phyloP scores from a whole-genome alignment of 495 filamentous ascomycete genomes.

The Aspergillus ellipticus region DNA sequence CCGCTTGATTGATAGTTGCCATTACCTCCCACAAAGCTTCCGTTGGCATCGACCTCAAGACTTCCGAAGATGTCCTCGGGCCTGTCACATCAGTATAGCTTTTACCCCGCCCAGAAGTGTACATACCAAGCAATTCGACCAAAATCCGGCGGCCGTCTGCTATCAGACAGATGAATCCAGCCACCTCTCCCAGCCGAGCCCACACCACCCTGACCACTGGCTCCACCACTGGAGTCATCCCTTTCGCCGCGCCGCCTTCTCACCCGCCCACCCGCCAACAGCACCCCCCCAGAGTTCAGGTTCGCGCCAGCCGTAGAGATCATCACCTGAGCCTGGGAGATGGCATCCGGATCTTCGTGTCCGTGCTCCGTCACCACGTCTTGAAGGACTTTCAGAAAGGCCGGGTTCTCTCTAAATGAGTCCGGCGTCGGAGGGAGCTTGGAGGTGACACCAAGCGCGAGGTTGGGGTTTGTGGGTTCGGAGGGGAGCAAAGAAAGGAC shows the following conservation, averaged over 20 bases:
- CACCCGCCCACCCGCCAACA: conserved; percentile 48
- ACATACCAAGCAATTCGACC: conserved; percentile 75
- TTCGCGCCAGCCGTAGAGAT: conserved; percentile 72
- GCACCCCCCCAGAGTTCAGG: conserved; percentile 61
- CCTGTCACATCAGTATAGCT: conserved; percentile 22
- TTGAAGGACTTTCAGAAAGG: conserved; percentile 73
- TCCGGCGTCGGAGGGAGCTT: conserved; percentile 71
- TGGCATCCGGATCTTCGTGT: conserved; percentile 64
- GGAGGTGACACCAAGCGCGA: conserved; percentile 74
- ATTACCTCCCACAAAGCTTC: conserved; percentile 60
- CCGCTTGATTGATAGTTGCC: conserved; percentile 60
- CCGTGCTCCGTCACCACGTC: conserved; percentile 68
- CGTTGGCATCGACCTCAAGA: conserved; percentile 74
- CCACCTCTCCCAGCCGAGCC: conserved; percentile 82
- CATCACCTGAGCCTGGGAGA: conserved; percentile 74
- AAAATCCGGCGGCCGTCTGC: conserved; percentile 79
- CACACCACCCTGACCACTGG: conserved; percentile 76
- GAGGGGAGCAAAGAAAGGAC: conserved; percentile 75
- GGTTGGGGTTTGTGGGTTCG: conserved; percentile 58
- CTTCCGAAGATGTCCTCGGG: conserved; percentile 93
- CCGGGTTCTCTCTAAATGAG: conserved; percentile 71
- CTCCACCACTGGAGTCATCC: conserved; percentile 63
- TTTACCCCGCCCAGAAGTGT: background rate
- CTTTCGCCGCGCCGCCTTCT: conserved; percentile 39
- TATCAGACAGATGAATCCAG: conserved; percentile 84